Conservation (phyloP, 148 eudicot genomes). For the Suaeda aralocaspica region DNA sequence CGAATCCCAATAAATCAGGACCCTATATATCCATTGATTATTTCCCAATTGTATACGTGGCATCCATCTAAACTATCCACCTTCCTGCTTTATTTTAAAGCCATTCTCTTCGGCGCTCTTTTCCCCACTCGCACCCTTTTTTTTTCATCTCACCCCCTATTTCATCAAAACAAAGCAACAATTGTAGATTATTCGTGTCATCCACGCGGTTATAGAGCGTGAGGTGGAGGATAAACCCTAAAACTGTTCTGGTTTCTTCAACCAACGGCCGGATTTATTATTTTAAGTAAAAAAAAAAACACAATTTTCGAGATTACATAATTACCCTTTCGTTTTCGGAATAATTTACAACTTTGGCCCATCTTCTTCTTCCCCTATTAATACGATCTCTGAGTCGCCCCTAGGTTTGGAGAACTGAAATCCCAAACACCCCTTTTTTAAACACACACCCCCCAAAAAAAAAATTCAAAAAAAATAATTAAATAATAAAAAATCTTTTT, state of each 20-base stretch:
- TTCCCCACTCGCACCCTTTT: background rate
- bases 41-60: conserved; percentile 18
- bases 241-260: conserved; percentile 20
- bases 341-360: conserved; percentile 4
- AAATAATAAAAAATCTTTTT: background rate
- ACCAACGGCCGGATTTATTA: conserved; percentile 27
- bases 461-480: background rate
- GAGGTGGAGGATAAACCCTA: background rate
- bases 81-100: background rate
- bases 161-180: background rate
- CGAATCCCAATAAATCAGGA: conserved; percentile 13
- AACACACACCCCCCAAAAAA: too few relatives aligned
- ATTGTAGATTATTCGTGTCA: too few relatives aligned
- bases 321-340: background rate
- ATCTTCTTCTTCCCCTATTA: conserved; percentile 15
- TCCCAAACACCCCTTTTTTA: conserved; percentile 22
- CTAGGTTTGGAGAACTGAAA: conserved; percentile 39
- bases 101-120: background rate
- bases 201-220: background rate
- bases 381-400: conserved; percentile 25
- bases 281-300: background rate
- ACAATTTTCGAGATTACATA: background rate
- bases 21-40: conserved; percentile 19
- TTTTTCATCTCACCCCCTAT: background rate
- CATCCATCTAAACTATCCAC: conserved; percentile 3